Conservation (phyloP, 2,329 filamentous ascomycete species). For the Hirsutella rhossiliensis region DNA sequence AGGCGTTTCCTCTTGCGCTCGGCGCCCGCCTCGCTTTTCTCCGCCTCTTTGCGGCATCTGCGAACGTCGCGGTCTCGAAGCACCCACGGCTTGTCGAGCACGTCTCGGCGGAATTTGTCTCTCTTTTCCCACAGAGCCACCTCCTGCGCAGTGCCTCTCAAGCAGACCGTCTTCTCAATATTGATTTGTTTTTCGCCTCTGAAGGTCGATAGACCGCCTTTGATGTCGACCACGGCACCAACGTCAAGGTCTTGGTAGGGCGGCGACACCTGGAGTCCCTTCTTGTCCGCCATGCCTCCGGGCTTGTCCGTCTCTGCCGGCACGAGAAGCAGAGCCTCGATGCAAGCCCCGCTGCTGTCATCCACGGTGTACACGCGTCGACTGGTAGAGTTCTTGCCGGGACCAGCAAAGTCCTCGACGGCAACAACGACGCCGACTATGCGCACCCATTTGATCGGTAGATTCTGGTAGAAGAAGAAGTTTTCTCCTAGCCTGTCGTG, state of each 20-base stretch:
- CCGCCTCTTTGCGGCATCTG: conserved; percentile 35
- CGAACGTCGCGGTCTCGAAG: conserved; percentile 35
- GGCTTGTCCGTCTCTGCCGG: not conserved
- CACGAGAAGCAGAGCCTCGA: conserved; percentile 27
- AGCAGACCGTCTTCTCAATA: conserved; percentile 33
- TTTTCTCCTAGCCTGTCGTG: conserved; percentile 28
- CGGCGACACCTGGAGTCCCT: not conserved
- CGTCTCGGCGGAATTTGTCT: conserved; percentile 32
- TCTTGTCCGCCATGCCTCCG: no score
- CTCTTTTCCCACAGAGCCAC: conserved; percentile 47
- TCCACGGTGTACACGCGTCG: conserved; percentile 46
- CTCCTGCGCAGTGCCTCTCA: conserved; percentile 44
- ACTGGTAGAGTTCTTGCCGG: conserved; percentile 8
- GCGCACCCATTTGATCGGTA: conserved; percentile 66
- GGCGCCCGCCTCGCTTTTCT: conserved; percentile 16
- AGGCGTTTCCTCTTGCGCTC: conserved; percentile 14
- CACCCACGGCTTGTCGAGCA: conserved; percentile 43
- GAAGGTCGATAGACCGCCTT: conserved; percentile 37
- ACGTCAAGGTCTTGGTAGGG: conserved; percentile 28
- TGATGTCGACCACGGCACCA: conserved; percentile 44
- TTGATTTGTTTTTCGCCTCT: conserved; percentile 38
- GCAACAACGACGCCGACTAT: conserved; percentile 59
- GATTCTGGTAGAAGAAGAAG: conserved; percentile 57
- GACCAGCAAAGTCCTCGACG: conserved; percentile 32
- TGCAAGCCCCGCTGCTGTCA: conserved; percentile 49